Evolutionary conservation across 768 basidiomycete species (phyloP), one percentile per base, ranked within the genome.

Genomic region (Pisolithus orientalis): DNA sequence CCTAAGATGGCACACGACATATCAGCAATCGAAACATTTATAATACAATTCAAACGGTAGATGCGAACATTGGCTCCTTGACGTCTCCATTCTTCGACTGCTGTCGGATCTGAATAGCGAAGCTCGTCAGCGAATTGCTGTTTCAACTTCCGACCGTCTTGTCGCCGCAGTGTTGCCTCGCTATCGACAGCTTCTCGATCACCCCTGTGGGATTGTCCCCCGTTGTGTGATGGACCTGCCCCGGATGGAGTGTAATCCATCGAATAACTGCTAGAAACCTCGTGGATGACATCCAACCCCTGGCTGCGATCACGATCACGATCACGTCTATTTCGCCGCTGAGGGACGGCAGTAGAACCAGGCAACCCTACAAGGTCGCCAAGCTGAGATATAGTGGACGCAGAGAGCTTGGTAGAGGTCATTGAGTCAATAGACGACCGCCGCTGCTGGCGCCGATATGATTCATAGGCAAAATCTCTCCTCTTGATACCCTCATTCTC

Each of bases 51-150:
- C 34, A 43, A 25, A 13, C 11, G 21, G 42, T 43, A 43, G 51
- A 37, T 0, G 1, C 34, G 2, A 34, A n/a, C 32, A 21, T 16
- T 17, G 11, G 59, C 53, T 24, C 59, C 51, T 21, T 61, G 54
- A 25, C 50, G 60, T 44, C 71, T 53, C 70, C 70, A 72, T n/a
- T 59, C 54, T 27, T 70, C 70, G 3, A 61, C 46, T 47, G 58
- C 55, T 3, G 62, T 52, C 31, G 70, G 67, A 49, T 71, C 53
- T 8, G 70, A 71, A 50, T 71, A 66, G 37, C 70, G 59, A 28
- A 72, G 44, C n/a, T 64, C 65, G 17, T 71, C 71, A 17, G 70
- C 70, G 8, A 71, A 50, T 16, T 55, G 51, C 13, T 71, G 70
- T 6, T 63, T 71, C 27, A 58, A 31, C 42, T 44, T 56, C 44